Percentiles rank a stretch among this genome's conserved stretches.
Evolutionary conservation across 2,329 filamentous ascomycete species (phyloP).

Genomic region (Cyanodermella asteris): DNA sequence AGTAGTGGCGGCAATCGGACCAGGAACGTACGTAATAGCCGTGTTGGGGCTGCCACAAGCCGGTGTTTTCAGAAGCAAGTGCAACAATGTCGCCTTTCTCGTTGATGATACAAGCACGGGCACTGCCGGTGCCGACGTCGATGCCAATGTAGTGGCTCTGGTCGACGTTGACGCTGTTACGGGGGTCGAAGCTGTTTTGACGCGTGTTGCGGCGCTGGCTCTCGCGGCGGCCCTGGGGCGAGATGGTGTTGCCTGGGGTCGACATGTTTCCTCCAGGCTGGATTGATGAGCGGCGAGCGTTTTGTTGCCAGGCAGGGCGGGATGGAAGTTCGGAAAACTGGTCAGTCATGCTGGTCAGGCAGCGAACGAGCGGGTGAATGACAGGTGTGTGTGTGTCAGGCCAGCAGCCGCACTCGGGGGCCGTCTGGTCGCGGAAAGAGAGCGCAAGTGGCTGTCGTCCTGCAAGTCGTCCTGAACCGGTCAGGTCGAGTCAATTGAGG

Average conservation of each 20-base stretch:
- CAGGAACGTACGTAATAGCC: constrained; percentile 48
- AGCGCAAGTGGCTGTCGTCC: too few species aligned
- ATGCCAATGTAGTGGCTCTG: constrained; percentile 56
- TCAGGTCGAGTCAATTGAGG: too few species aligned
- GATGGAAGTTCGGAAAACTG: too few species aligned
- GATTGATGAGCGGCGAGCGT: too few species aligned
- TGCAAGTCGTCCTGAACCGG: too few species aligned
- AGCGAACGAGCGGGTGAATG: too few species aligned
- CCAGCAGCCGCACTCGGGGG: too few species aligned
- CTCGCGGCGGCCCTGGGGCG: background rate
- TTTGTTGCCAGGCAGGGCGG: too few species aligned
- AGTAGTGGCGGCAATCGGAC: background rate
- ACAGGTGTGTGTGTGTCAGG: too few species aligned
- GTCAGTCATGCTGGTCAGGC: too few species aligned
- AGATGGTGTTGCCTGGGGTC: background rate
- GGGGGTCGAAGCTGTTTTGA: constrained; percentile 22
- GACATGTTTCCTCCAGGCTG: too few species aligned
- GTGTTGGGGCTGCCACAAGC: constrained; percentile 55
- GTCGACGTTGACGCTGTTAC: constrained; percentile 34
- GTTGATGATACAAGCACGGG: constrained; percentile 88
- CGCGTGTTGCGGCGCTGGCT: constrained; percentile 4
- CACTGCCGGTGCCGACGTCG: constrained; percentile 90
- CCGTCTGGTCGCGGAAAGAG: too few species aligned
- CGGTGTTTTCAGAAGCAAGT: constrained; percentile 52
- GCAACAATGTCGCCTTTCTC: constrained; percentile 65